phyloP scores from a whole-genome alignment of 2,329 filamentous ascomycete species.

The Drechslerella dactyloides region DNA sequence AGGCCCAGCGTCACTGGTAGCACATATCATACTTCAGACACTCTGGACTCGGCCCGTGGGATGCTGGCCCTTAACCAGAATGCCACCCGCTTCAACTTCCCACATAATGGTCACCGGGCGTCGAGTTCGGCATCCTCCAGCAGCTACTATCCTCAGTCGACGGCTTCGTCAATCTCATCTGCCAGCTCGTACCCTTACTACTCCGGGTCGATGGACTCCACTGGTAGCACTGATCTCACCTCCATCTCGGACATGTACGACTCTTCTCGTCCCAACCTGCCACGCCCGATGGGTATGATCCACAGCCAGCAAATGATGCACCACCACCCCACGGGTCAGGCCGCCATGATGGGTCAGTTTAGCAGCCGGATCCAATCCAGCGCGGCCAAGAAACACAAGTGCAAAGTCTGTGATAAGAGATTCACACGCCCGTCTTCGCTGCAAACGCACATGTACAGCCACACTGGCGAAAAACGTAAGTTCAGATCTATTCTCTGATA shows the following conservation, averaged over 20 bases:
- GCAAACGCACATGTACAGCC: slow-evolving; percentile 98
- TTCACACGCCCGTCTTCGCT: slow-evolving; percentile 93
- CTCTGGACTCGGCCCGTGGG: slow-evolving; percentile 87
- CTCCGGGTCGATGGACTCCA: slow-evolving; percentile 83
- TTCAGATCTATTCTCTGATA: slow-evolving; percentile 56
- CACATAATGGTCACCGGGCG: slow-evolving; percentile 69
- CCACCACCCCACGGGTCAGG: slow-evolving; percentile 65
- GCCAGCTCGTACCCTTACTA: slow-evolving; percentile 80
- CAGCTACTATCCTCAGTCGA: slow-evolving; percentile 82
- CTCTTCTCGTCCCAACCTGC: slow-evolving; percentile 61
- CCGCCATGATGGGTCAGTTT: slow-evolving; percentile 99
- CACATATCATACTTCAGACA: slow-evolving; percentile 73
- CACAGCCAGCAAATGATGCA: slow-evolving; percentile 56
- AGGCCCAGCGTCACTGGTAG: slow-evolving; percentile 64
- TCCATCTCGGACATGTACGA: slow-evolving; percentile 69
- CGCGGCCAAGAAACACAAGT: slow-evolving; percentile 99
- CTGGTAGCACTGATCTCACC: slow-evolving; percentile 85
- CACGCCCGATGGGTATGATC: slow-evolving; percentile 73
- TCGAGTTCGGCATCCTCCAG: slow-evolving; percentile 73
- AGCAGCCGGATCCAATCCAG: slow-evolving; percentile 95
- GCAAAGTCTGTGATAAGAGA: slow-evolving; percentile 97
- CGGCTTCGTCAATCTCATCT: slow-evolving; percentile 87
- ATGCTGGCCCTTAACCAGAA: slow-evolving; percentile 91
- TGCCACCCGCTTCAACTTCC: slow-evolving; percentile 26
- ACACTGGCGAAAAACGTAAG: slow-evolving; percentile 97